Evolutionary conservation across 768 basidiomycete species (phyloP).

Genomic region (Collybiopsis luxurians): DNA sequence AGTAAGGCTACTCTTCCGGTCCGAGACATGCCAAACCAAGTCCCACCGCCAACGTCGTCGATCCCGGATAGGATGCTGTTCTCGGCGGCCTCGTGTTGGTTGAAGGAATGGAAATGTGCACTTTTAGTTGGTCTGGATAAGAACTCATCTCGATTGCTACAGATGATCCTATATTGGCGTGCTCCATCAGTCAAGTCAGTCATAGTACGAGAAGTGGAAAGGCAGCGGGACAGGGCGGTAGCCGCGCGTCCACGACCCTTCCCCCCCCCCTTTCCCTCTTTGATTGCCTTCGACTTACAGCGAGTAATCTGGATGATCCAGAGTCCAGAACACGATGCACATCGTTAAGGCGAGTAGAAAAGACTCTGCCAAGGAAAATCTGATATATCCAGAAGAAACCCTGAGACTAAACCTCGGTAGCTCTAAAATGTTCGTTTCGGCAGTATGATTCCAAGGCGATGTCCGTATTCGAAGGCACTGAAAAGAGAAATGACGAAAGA

Average conservation of each 20-base stretch:
- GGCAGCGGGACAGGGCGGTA: too few species aligned
- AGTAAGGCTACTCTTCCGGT: slow-evolving; percentile 67
- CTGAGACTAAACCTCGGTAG: too few species aligned
- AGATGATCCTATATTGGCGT: slow-evolving; percentile 51
- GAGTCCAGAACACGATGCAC: slow-evolving; percentile 80
- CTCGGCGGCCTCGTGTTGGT: slow-evolving; percentile 19
- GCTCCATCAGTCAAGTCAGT: slow-evolving; percentile 7
- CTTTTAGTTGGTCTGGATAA: slow-evolving; percentile 62
- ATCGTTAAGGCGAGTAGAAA: slow-evolving; percentile 32
- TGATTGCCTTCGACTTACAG: slow-evolving; percentile 49
- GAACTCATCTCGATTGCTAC: slow-evolving; percentile 76
- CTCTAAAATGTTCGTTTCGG: too few species aligned
- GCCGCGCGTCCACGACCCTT: too few species aligned
- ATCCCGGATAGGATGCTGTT: slow-evolving; percentile 65
- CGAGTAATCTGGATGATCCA: slow-evolving; percentile 74
- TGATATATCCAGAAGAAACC: background rate
- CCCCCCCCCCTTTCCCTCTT: too few species aligned
- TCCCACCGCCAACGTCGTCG: slow-evolving; percentile 71
- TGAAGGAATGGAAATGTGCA: slow-evolving; percentile 71
- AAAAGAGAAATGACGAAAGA: too few species aligned
- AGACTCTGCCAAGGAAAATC: background rate
- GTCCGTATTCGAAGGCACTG: too few species aligned
- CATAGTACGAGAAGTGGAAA: too few species aligned
- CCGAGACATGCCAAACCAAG: slow-evolving; percentile 76
- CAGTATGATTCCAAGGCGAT: too few species aligned